A percentile compares a stretch with the other conserved stretches of the same genome.
phyloP scores from a whole-genome alignment of 169 alveolate genomes.

The Plasmodium vivax region DNA sequence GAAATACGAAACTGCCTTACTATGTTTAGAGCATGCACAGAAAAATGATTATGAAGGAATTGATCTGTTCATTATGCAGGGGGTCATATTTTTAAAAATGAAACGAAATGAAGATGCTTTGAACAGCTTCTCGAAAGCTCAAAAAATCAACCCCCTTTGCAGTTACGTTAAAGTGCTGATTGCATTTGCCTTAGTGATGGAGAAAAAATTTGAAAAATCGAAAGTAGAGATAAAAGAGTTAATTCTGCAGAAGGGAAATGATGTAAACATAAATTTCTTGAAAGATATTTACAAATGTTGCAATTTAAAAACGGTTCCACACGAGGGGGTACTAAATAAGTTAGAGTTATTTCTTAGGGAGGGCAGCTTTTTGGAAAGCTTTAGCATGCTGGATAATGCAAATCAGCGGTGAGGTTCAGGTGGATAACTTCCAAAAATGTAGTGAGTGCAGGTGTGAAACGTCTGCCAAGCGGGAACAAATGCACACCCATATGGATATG shows the following conservation, averaged over 20 bases:
- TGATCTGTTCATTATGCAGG: constrained; percentile 48
- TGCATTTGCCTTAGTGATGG: constrained; percentile 35
- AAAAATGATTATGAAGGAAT: constrained; percentile 33
- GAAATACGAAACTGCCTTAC: constrained; percentile 68
- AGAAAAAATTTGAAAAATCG: constrained; percentile 41
- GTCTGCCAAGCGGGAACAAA: background rate
- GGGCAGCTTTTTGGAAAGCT: constrained; percentile 9
- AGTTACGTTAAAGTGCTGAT: constrained; percentile 33
- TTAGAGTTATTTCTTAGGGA: constrained; percentile 32
- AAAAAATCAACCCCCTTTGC: constrained; percentile 45
- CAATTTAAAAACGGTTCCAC: constrained; percentile 34
- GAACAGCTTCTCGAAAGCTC: constrained; percentile 53
- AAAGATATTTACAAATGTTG: constrained; percentile 60
- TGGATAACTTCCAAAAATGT: background rate
- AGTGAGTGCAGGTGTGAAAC: background rate
- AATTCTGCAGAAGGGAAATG: background rate
- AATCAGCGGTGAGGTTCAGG: background rate
- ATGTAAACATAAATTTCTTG: constrained; percentile 31
- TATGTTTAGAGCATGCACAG: constrained; percentile 69
- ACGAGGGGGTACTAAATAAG: constrained; percentile 19
- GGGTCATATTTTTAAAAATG: constrained; percentile 64
- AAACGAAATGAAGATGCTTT: constrained; percentile 63
- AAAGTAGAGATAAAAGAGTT: constrained; percentile 52
- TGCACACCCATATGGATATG: background rate
- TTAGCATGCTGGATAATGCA: background rate